phyloP scores from a whole-genome alignment of 176 grass and related monocot species.

The Lolium perenne region DNA sequence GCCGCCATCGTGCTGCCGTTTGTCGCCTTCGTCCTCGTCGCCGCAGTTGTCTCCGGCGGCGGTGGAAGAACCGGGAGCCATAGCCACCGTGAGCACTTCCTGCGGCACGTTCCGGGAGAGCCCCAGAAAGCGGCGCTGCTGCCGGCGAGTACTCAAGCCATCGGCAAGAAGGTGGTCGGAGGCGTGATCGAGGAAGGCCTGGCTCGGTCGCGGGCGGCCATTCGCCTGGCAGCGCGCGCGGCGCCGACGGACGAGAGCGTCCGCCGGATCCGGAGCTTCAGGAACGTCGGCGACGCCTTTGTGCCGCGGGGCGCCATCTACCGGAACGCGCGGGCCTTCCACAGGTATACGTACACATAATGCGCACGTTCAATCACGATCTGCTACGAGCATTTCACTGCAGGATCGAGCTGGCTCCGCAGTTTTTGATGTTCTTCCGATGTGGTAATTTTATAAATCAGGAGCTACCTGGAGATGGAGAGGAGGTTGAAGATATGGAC shows the following conservation, averaged over 20 bases:
- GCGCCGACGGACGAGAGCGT: not conserved
- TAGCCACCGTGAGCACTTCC: constrained; percentile 15
- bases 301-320: constrained; percentile 79
- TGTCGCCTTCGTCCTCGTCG: constrained; percentile 28
- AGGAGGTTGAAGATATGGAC: constrained; percentile 79
- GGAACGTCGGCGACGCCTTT: constrained; percentile 41
- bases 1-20: constrained; percentile 29
- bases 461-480: constrained; percentile 98
- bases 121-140: not conserved
- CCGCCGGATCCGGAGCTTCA: constrained; percentile 50
- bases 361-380: not conserved
- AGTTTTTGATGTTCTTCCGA: not conserved
- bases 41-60: not conserved
- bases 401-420: not conserved
- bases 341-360: constrained; percentile 47
- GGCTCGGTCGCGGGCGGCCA: constrained; percentile 55
- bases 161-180: constrained; percentile 4
- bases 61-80: not conserved
- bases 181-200: constrained; percentile 56
- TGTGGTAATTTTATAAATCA: constrained; percentile 25
- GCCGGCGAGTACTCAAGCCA: not conserved
- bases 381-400: not conserved
- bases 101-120: constrained; percentile 35
- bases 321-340: constrained; percentile 70
- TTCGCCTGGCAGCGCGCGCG: constrained; percentile 49